phyloP scores from a whole-genome alignment of 805 yeast genomes.

The Yarrowia yakushimensis region DNA sequence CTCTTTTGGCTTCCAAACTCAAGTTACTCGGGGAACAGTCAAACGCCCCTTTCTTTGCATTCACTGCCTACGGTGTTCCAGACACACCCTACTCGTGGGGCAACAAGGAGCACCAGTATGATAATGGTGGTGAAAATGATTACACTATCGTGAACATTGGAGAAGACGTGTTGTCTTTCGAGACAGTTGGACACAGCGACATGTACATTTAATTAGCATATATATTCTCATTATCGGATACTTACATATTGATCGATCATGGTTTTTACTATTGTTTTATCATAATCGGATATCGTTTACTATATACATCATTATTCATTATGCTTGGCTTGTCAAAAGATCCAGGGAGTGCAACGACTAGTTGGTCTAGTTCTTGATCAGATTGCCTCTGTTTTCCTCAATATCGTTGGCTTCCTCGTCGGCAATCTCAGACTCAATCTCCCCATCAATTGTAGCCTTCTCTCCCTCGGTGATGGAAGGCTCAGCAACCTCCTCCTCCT shows the following conservation, averaged over 20 bases:
- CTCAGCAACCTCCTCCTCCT: conserved; percentile 26
- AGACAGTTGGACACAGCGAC: conserved; percentile 19
- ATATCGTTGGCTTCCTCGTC: conserved; percentile 36
- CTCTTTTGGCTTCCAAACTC: background rate
- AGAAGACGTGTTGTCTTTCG: background rate
- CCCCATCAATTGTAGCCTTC: conserved; percentile 34
- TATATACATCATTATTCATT: conserved; percentile 24
- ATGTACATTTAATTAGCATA: conserved; percentile 11
- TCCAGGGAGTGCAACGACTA: background rate
- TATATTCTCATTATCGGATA: background rate
- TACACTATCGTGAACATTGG: conserved; percentile 26
- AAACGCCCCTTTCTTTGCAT: background rate
- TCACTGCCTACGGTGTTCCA: conserved; percentile 29
- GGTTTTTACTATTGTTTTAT: no score
- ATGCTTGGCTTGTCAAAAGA: background rate
- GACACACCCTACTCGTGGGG: conserved; percentile 33
- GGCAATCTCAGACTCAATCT: conserved; percentile 36
- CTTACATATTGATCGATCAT: no score
- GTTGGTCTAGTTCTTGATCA: background rate
- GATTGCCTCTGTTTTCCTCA: conserved; percentile 30
- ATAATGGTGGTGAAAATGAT: conserved; percentile 31
- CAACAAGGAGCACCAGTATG: conserved; percentile 28
- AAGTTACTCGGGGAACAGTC: conserved; percentile 22
- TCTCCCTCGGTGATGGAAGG: conserved; percentile 14
- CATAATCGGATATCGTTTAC: conserved; percentile 9